Base-by-base conservation (phyloP, 169 alveolate species). In the Cryptosporidium parvum region DNA sequence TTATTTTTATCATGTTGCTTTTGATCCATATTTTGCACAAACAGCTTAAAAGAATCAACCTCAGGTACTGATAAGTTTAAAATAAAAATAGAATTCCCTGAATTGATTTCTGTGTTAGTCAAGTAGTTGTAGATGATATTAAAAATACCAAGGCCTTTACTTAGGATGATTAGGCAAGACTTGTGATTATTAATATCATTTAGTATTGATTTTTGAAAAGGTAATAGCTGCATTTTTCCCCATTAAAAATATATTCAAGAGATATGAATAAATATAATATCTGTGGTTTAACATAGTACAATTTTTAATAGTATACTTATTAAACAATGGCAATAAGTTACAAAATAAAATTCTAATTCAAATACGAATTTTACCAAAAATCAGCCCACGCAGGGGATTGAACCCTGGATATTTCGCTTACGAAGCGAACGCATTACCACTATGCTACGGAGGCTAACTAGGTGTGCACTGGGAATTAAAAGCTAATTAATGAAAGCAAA, bases 371-470 rank as follows among this genome's bases (percentile, higher is more conserved):
- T 26, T 7, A 0, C 0, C 0, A 52, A 35, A 69, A 56, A 93
- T 51, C 44, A 94, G 97, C 97, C 97, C 94, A 94, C 96, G 93
- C 95, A 94, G 97, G 96, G 97, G 96, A 94, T 94, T 95, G 97
- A 94, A 94, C 97, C 96, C 97, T 94, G 95, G 97, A 94, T 96
- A 96, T 94, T 92, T 94, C 95, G 97, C 93, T 94, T 94, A 94
- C 97, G 94, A 94, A 96, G 93, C 97, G 95, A 94, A 94, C 93
- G 97, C 97, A 94, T 95, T 94, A 85, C 97, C 97, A 93, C 97
- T 94, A 93, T 94, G 97, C 97, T 94, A 94, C 93, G 94, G 94
- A 94, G 97, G 97, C 97, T 58, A 70, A 58, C 80, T 16, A 18
- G 10, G 62, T 8, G 21, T 18, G 7, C n/a, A 7, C 33, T 1